These are phyloP conservation scores for Adansonia madagascariensis DNA, from an alignment of 441 rosid species.

Conservation along the genomic window DNA sequence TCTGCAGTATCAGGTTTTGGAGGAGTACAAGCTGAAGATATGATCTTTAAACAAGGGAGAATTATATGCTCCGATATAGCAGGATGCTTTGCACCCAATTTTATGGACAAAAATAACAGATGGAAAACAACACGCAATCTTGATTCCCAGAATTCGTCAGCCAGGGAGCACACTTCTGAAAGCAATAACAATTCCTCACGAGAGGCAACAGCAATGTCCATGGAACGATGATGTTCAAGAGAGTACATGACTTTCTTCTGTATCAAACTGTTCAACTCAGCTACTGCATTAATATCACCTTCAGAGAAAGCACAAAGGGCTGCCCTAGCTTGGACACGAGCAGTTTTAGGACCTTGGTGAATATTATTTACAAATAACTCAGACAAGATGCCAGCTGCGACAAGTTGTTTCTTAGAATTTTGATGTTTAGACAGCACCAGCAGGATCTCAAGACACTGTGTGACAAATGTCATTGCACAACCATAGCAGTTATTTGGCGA, in stretches of 20 bases:
- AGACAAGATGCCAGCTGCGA: slow-evolving; percentile 86
- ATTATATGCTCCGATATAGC: slow-evolving; percentile 98
- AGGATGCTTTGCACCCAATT: slow-evolving; percentile 99
- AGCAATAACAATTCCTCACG: slow-evolving; percentile 97
- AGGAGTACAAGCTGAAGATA: slow-evolving; percentile 99
- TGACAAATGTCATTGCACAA: slow-evolving; percentile 94
- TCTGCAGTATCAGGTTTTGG: slow-evolving; percentile 95
- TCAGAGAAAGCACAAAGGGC: slow-evolving; percentile 97
- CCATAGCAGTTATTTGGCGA: slow-evolving; percentile 99
- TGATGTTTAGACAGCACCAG: slow-evolving; percentile 87
- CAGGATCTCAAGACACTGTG: slow-evolving; percentile 97
- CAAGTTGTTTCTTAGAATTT: slow-evolving; percentile 90
- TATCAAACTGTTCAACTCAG: slow-evolving; percentile 89
- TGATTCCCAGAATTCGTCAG: slow-evolving; percentile 99
- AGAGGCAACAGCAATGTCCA: slow-evolving; percentile 95
- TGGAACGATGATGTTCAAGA: slow-evolving; percentile 99
- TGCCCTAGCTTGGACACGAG: slow-evolving; percentile 95
- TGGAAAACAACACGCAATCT: slow-evolving; percentile 97
- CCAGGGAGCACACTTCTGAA: slow-evolving; percentile 97
- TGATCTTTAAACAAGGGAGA: slow-evolving; percentile 98
- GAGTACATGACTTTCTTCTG: slow-evolving; percentile 99
- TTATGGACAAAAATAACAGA: slow-evolving; percentile 94
- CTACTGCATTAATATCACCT: slow-evolving; percentile 88
- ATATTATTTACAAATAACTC: slow-evolving; percentile 98
- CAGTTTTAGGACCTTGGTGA: slow-evolving; percentile 97